Evolutionary conservation across 2,329 filamentous ascomycete genomes (phyloP).

Genomic region (Colletotrichum sp.): DNA sequence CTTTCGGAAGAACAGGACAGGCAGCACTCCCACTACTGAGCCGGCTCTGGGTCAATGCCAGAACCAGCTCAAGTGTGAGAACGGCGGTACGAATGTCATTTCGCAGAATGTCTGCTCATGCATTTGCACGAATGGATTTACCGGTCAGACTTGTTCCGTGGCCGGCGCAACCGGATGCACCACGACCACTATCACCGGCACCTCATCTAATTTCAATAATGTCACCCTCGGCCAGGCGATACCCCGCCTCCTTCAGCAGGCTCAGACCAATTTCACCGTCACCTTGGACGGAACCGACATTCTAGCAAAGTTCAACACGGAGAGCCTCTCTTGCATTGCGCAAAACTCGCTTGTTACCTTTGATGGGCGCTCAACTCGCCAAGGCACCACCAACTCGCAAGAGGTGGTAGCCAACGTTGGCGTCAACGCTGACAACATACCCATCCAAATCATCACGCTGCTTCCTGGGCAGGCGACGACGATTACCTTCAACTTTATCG

Average conservation of each 20-base stretch:
- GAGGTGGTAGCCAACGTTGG: slow-evolving; percentile 23
- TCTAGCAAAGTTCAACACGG: slow-evolving; percentile 76
- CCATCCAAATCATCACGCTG: slow-evolving; percentile 30
- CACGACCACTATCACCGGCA: slow-evolving; percentile 50
- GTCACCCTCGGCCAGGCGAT: slow-evolving; percentile 84
- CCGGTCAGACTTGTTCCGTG: slow-evolving; percentile 58
- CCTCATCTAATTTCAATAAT: slow-evolving; percentile 54
- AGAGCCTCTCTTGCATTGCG: slow-evolving; percentile 78
- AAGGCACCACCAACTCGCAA: slow-evolving; percentile 30
- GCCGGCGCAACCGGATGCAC: slow-evolving; percentile 57
- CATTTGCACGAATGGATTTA: slow-evolving; percentile 89
- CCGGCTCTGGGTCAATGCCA: slow-evolving; percentile 60
- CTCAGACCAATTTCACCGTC: slow-evolving; percentile 74
- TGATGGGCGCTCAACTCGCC: slow-evolving; percentile 57
- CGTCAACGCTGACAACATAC: slow-evolving; percentile 17
- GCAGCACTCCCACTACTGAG: slow-evolving; percentile 31
- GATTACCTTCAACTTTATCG: slow-evolving; percentile 35
- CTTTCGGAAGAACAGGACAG: slow-evolving; percentile 51
- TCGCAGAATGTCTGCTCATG: slow-evolving; percentile 77
- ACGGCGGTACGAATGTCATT: slow-evolving; percentile 80
- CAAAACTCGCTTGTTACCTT: slow-evolving; percentile 92
- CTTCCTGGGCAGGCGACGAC: slow-evolving; percentile 31
- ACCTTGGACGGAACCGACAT: slow-evolving; percentile 74
- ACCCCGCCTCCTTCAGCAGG: slow-evolving; percentile 72
- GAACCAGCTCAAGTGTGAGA: slow-evolving; percentile 69